Percentiles rank a stretch among this genome's conserved stretches.
phyloP scores from a whole-genome alignment of 179 eudicot species.

The Gypsophila paniculata region DNA sequence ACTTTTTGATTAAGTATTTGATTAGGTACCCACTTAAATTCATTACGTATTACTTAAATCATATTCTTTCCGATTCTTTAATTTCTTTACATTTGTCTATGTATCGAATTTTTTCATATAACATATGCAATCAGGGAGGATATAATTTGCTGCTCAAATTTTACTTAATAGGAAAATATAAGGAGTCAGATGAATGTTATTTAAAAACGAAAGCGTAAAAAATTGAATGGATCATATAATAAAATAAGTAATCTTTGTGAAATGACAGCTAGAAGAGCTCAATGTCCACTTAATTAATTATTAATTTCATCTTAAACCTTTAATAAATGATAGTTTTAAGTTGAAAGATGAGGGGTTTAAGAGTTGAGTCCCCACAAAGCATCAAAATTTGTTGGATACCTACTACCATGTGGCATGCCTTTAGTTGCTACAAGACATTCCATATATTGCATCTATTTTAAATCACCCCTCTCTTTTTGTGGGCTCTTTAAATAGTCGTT shows the following conservation, averaged over 20 bases:
- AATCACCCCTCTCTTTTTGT: background rate
- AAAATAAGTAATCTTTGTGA: background rate
- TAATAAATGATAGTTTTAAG: conserved; percentile 17
- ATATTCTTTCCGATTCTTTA: too few relatives aligned
- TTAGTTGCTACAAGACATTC: conserved; percentile 29
- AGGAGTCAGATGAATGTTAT: too few relatives aligned
- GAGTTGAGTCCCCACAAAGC: conserved; percentile 18
- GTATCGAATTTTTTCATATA: too few relatives aligned
- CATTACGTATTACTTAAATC: background rate
- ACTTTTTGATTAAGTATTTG: conserved; percentile 22
- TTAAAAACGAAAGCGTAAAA: too few relatives aligned
- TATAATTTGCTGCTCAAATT: too few relatives aligned
- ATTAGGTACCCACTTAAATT: conserved; percentile 25
- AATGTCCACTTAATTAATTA: conserved; percentile 25
- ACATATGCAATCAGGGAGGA: too few relatives aligned
- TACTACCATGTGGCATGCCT: conserved; percentile 33
- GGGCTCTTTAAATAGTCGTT: background rate
- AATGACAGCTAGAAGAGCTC: conserved; percentile 24
- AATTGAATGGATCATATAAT: too few relatives aligned
- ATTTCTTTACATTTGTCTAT: too few relatives aligned
- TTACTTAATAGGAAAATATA: too few relatives aligned
- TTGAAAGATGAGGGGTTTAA: background rate
- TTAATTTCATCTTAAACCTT: background rate
- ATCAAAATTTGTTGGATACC: conserved; percentile 17
- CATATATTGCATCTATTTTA: conserved; percentile 18